phyloP scores from a whole-genome alignment of 768 basidiomycete genomes.

The Leccinum longicurvipes region DNA sequence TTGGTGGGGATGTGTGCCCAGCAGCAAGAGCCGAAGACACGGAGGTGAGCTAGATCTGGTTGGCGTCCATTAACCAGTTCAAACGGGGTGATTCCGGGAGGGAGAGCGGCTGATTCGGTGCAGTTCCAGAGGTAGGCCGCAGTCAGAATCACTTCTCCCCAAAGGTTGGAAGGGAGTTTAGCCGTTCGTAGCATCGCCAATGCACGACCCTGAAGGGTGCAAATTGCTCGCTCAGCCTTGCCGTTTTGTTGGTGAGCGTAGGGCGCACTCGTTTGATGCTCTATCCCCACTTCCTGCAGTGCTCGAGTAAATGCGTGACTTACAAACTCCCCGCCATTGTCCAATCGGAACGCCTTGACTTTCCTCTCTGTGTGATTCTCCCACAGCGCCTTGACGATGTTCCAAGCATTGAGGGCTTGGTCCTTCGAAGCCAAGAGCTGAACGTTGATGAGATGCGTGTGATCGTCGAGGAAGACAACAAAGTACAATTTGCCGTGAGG shows the following conservation, averaged over 20 bases:
- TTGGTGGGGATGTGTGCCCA: not conserved
- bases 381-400: not conserved
- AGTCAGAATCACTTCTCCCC: constrained; percentile 7
- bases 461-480: constrained; percentile 15
- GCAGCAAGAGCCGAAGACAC: not conserved
- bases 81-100: not conserved
- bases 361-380: not conserved
- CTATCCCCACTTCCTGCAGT: constrained; percentile 13
- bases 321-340: constrained; percentile 5
- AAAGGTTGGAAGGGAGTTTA: constrained; percentile 4
- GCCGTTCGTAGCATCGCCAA: constrained; percentile 22
- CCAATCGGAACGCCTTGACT: not conserved
- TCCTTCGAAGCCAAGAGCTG: constrained; percentile 1
- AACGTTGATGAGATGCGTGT: not conserved
- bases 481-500: constrained; percentile 15
- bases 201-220: constrained; percentile 25
- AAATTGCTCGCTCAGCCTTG: constrained; percentile 27
- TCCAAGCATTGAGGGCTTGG: not conserved
- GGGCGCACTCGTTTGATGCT: constrained; percentile 20
- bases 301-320: not conserved
- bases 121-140: constrained; percentile 1
- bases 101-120: not conserved
- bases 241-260: constrained; percentile 36
- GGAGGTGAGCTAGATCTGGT: not conserved
- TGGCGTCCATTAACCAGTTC: not conserved